Evolutionary conservation across 2,329 filamentous ascomycete genomes (phyloP), one percentile per base, ranked within the genome.

Genomic region (Tolypocladium tropicale): DNA sequence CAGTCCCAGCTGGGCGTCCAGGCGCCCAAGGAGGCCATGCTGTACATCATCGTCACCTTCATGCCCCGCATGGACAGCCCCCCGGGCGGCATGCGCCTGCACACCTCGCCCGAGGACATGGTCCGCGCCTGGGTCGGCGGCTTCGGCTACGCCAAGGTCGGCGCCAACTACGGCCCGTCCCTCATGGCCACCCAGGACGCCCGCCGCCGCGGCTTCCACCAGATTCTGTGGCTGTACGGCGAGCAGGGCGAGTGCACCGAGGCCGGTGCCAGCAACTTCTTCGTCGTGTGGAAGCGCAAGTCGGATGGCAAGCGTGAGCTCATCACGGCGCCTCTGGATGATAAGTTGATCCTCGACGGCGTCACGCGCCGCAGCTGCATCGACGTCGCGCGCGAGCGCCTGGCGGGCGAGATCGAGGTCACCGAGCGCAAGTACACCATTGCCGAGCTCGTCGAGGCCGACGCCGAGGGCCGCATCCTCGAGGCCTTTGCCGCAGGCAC

Each of bases 181-280:
- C 78, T 96, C 55, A 78, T 90, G 55, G 89, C 90, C 4, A 91
- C 91, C 52, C 79, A 80, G 21, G 88, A 92, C 70, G 92, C 92
- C 3, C 76, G 84, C 56, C 76, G 75, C 12, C 74, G 81, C 43
- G 92, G 93, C 0, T 96, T 84, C 72, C 83, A 93, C 67, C 93
- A 96, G 78, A 87, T 96, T 56, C 80, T 96, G n/a, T 96, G 92
- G 92, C 79, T 96, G 53, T 94, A 95, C 66, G 90, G 90, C 1
- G 72, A 82, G 43, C 79, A 93, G 63, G 82, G 82, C 54, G 82
- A 83, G 67, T 91, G 95, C 60, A 96, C 92, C 2, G 92, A 96
- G 76, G 92, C 92, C 2, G 92, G 92, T 5, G 92, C 90, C 14
- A 89, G 84, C 66, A 96, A 96, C 74, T 96, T 96, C 75, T 95